Conservation (phyloP, 345 rosid genomes). For the Citrus trifoliata region DNA sequence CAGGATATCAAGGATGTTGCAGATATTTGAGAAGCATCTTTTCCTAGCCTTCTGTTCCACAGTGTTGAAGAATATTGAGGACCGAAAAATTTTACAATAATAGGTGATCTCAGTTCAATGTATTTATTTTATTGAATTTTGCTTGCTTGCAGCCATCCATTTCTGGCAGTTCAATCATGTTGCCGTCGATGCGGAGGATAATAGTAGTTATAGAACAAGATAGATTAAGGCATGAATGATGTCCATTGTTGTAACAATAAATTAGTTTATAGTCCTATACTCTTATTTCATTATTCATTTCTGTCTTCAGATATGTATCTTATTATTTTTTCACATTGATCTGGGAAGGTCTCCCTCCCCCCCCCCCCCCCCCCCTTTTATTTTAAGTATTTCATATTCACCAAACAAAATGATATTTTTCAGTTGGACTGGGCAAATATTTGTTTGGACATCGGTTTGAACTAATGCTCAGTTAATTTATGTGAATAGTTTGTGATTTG, state of each 20-base stretch:
- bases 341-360: neutral
- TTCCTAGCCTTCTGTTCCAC: neutral
- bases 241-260: neutral
- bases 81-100: neutral
- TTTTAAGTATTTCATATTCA: too few species aligned
- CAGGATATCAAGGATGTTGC: slow-evolving; percentile 36
- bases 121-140: neutral
- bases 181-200: neutral
- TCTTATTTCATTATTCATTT: neutral
- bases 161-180: neutral
- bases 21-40: slow-evolving; percentile 24
- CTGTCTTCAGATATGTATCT: neutral
- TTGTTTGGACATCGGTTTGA: too few species aligned
- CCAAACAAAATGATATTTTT: too few species aligned
- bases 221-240: neutral
- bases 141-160: neutral
- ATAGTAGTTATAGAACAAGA: neutral
- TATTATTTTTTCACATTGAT: neutral
- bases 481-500: too few species aligned
- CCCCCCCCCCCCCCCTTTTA: too few species aligned
- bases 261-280: neutral
- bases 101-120: slow-evolving; percentile 2
- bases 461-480: too few species aligned
- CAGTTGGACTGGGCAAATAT: too few species aligned
- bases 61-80: neutral